Evolutionary conservation across 2,329 filamentous ascomycete species (phyloP), one percentile per base, ranked within the genome.

Genomic region (Pseudocercospora vitis): DNA sequence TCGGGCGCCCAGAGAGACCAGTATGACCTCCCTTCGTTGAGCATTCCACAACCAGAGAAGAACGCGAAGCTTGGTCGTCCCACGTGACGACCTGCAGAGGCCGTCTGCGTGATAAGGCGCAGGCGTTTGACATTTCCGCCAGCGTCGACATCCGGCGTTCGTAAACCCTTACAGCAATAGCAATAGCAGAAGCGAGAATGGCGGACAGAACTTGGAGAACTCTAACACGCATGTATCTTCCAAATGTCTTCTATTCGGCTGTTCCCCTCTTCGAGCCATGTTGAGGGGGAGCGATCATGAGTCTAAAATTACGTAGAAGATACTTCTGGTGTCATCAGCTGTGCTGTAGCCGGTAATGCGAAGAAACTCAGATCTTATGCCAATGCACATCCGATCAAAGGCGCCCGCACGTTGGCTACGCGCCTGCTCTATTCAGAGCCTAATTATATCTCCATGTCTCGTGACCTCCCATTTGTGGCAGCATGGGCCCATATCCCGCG

Each of bases 401-500:
- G n/a, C 24, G 37, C 37, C 12, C n/a, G 8, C 19, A 24, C n/a
- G 24, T 12, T 23, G 37, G 21, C 37, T 21, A 18, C 33, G 33
- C 18, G 33, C 14, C 16, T 18, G 11, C 12, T 7, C 3, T 11
- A 18, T 14, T 24, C 19, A 18, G 19, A 7, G 14, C 6, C 37
- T 52, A 64, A 19, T 65, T 61, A 37, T 65, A 65, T 26, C 60
- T 57, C 60, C 60, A 66, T 42, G 63, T 63, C 53, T 66, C 63
- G 39, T 62, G 50, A 8, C 55, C 52, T 21, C 61, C 56, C 65
- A 68, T 68, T 49, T 67, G 64, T 19, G 65, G 65, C 32, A 67
- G 57, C 59, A 63, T 66, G 3, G 65, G 63, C 8, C 61, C 60
- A 28, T 58, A 61, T 6, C 61, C 61, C 8, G 55, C 53, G 21